A percentile compares a stretch with the other conserved stretches of the same genome.
Conservation (phyloP, 2,329 filamentous ascomycete species). For the Pezicula carpinea region DNA sequence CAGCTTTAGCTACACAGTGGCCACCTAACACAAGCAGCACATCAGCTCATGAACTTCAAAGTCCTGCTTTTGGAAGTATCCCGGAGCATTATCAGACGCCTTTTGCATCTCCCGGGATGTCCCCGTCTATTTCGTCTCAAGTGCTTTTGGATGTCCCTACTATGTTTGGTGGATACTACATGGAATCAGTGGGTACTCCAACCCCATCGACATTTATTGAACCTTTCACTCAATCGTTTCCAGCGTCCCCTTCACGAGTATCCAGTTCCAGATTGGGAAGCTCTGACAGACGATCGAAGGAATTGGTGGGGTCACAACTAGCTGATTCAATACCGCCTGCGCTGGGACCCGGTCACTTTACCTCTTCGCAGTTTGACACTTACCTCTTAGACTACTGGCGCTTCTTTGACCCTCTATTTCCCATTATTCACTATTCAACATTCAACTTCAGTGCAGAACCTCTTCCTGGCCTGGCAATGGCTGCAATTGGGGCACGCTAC, state of each 20-base stretch:
- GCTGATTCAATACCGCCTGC: conserved; percentile 3
- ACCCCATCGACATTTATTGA: conserved; percentile 25
- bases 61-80: conserved; percentile 19
- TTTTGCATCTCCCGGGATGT: conserved; percentile 22
- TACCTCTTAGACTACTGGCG: conserved; percentile 26
- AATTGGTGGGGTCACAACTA: conserved; percentile 15
- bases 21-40: conserved; percentile 14
- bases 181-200: conserved; percentile 31
- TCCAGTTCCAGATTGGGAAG: conserved; percentile 22
- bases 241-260: conserved; percentile 24
- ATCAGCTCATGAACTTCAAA: conserved; percentile 20
- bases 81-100: conserved; percentile 21
- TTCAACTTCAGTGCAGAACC: conserved; percentile 16
- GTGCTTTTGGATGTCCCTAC: conserved; percentile 23
- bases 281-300: conserved; percentile 19
- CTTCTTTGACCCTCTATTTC: conserved; percentile 21
- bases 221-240: conserved; percentile 25
- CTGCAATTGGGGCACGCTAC: conserved; percentile 28
- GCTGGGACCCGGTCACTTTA: no score
- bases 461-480: conserved; percentile 23
- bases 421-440: conserved; percentile 24
- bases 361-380: conserved; percentile 12
- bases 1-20: conserved; percentile 15
- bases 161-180: conserved; percentile 20
- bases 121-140: conserved; percentile 15